A percentile compares a stretch with the other conserved stretches of the same genome.
phyloP scores from a whole-genome alignment of 129 eudicot species.

The Chrysanthemum lavandulifolium region DNA sequence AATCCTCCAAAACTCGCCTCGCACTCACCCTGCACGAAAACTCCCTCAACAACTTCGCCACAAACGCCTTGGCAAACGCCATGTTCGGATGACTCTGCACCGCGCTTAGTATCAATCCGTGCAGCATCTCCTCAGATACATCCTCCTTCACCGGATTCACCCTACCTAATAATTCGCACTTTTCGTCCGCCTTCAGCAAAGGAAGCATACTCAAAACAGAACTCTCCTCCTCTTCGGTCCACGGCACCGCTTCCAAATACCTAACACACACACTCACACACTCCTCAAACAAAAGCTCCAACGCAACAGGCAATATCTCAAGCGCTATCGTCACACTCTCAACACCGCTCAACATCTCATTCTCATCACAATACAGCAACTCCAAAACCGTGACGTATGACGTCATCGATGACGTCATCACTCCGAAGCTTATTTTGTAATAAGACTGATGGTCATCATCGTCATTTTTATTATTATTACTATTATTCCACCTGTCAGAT shows the following conservation, averaged over 20 bases:
- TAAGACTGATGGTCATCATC: background rate
- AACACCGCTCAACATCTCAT: slow-evolving; percentile 44
- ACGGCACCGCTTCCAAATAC: slow-evolving; percentile 88
- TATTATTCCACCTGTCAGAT: slow-evolving; percentile 79
- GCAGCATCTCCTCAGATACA: slow-evolving; percentile 69
- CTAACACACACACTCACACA: slow-evolving; percentile 66
- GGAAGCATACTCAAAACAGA: slow-evolving; percentile 57
- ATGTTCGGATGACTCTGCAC: slow-evolving; percentile 67
- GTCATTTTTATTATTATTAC: background rate
- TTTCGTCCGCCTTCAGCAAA: slow-evolving; percentile 54
- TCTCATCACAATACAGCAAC: slow-evolving; percentile 60
- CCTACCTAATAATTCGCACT: slow-evolving; percentile 66
- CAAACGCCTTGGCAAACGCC: slow-evolving; percentile 90
- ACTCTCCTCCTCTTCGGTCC: slow-evolving; percentile 83
- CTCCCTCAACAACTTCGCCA: slow-evolving; percentile 81
- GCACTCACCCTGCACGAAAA: slow-evolving; percentile 66
- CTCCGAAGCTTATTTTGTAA: slow-evolving; percentile 41
- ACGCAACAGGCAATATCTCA: slow-evolving; percentile 63
- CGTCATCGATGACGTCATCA: slow-evolving; percentile 30
- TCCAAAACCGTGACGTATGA: slow-evolving; percentile 49
- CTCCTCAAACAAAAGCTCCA: slow-evolving; percentile 75
- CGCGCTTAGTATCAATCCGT: slow-evolving; percentile 64
- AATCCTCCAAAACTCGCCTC: slow-evolving; percentile 70
- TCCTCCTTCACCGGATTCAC: slow-evolving; percentile 46
- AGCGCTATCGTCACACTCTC: slow-evolving; percentile 47